phyloP scores from a whole-genome alignment of 257 asterid species.

The Agastache rugosa region DNA sequence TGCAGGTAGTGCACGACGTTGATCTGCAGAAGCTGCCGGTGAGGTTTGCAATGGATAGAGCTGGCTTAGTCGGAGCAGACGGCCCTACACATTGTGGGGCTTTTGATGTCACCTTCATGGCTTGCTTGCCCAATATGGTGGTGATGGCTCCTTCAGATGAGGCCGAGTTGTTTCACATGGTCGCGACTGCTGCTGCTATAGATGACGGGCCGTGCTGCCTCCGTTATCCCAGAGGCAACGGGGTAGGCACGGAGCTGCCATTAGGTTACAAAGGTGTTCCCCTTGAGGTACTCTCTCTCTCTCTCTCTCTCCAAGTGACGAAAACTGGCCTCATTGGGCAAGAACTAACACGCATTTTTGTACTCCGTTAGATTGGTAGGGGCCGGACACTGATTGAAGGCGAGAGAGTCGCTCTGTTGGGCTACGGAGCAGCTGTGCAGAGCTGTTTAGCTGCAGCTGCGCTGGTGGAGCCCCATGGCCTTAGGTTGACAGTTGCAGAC shows the following conservation, averaged over 20 bases:
- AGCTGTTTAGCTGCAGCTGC: constrained; percentile 36
- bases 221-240: constrained; percentile 84
- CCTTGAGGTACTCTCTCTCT: constrained; percentile 52
- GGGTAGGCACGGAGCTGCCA: constrained; percentile 60
- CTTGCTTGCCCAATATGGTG: constrained; percentile 98
- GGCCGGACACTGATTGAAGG: constrained; percentile 34
- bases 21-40: constrained; percentile 98
- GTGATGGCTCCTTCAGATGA: constrained; percentile 98
- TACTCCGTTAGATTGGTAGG: constrained; percentile 26
- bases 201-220: constrained; percentile 93
- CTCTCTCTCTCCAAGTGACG: neutral
- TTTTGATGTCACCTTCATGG: constrained; percentile 85
- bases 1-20: constrained; percentile 92
- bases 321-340: neutral
- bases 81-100: constrained; percentile 98
- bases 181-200: constrained; percentile 94
- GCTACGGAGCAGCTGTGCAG: constrained; percentile 31
- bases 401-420: constrained; percentile 36
- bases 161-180: constrained; percentile 92
- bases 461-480: constrained; percentile 27
- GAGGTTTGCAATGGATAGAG: constrained; percentile 95
- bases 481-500: constrained; percentile 32
- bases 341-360: neutral
- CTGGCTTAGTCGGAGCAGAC: constrained; percentile 95
- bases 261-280: constrained; percentile 67